phyloP scores from a whole-genome alignment of 306 rosid species.

The Purshia tridentata region DNA sequence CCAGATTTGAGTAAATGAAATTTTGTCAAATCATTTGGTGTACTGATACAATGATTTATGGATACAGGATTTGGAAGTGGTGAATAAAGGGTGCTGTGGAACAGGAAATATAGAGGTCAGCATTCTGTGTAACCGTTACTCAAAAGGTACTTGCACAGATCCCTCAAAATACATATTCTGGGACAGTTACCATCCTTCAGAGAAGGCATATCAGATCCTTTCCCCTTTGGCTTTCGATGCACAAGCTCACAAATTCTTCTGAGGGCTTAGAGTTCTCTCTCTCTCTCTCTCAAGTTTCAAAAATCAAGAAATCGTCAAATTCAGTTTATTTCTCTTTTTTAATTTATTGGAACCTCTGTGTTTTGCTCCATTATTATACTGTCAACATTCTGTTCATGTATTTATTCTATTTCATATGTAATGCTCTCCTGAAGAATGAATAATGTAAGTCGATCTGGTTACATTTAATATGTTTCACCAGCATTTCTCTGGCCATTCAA shows the following conservation, averaged over 20 bases:
- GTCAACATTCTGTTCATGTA: too few relatives aligned
- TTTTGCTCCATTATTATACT: background rate
- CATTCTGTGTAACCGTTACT: conserved; percentile 44
- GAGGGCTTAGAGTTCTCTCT: background rate
- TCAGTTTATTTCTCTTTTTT: background rate
- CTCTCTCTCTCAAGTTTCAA: background rate
- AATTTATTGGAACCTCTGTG: background rate
- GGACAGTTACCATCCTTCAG: conserved; percentile 70
- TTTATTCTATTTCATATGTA: too few relatives aligned
- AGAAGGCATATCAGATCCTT: conserved; percentile 38
- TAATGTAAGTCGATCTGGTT: too few relatives aligned
- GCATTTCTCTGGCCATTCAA: too few relatives aligned
- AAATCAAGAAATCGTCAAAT: background rate
- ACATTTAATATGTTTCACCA: too few relatives aligned
- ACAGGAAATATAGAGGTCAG: conserved; percentile 65
- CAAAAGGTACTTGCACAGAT: conserved; percentile 31
- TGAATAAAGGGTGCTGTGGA: conserved; percentile 68
- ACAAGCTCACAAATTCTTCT: conserved; percentile 46
- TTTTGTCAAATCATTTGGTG: too few relatives aligned
- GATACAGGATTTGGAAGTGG: conserved; percentile 60
- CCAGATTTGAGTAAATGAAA: too few relatives aligned
- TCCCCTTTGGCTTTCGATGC: conserved; percentile 26
- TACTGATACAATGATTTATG: background rate
- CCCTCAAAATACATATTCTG: conserved; percentile 53
- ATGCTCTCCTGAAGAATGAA: too few relatives aligned